These are phyloP conservation scores for Allantophomopsis lycopodina DNA, from an alignment of 2,329 filamentous ascomycete species.

Conservation along the genomic window DNA sequence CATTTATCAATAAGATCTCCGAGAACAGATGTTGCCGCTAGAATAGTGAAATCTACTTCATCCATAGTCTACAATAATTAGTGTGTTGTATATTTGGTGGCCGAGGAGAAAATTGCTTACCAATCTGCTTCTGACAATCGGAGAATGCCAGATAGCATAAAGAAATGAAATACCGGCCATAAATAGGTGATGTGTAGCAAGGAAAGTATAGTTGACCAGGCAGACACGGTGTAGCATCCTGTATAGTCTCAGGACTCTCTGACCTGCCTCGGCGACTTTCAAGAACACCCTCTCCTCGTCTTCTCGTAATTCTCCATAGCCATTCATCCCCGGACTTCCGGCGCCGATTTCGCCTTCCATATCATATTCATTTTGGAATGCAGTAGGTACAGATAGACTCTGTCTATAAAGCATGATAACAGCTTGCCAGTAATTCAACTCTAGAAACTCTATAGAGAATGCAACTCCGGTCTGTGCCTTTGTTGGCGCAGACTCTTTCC, in stretches of 20 bases:
- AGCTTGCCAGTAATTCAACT: slow-evolving; percentile 96
- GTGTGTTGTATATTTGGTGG: slow-evolving; percentile 2
- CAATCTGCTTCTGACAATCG: slow-evolving; percentile 71
- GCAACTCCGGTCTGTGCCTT: slow-evolving; percentile 71
- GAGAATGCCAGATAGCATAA: slow-evolving; percentile 95
- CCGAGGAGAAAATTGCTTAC: slow-evolving; percentile 32
- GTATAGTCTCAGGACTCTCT: slow-evolving; percentile 84
- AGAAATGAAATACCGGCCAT: slow-evolving; percentile 95
- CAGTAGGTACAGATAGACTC: slow-evolving; percentile 71
- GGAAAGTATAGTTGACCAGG: slow-evolving; percentile 89
- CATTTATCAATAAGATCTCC: slow-evolving; percentile 89
- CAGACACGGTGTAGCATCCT: slow-evolving; percentile 76
- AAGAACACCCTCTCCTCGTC: slow-evolving; percentile 88
- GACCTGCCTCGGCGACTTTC: slow-evolving; percentile 89
- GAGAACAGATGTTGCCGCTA: slow-evolving; percentile 86
- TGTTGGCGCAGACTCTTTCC: slow-evolving; percentile 73
- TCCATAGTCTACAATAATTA: slow-evolving; percentile 53
- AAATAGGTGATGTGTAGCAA: slow-evolving; percentile 92
- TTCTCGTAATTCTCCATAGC: slow-evolving; percentile 48
- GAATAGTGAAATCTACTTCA: slow-evolving; percentile 93
- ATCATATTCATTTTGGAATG: slow-evolving; percentile 68
- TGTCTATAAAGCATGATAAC: slow-evolving; percentile 93
- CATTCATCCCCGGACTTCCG: slow-evolving; percentile 40
- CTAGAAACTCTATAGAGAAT: slow-evolving; percentile 80
- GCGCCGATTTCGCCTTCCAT: slow-evolving; percentile 46